Percentiles rank a stretch among this genome's conserved stretches.
Conservation (phyloP, 2,329 filamentous ascomycete species). For the Fusarium sp. region DNA sequence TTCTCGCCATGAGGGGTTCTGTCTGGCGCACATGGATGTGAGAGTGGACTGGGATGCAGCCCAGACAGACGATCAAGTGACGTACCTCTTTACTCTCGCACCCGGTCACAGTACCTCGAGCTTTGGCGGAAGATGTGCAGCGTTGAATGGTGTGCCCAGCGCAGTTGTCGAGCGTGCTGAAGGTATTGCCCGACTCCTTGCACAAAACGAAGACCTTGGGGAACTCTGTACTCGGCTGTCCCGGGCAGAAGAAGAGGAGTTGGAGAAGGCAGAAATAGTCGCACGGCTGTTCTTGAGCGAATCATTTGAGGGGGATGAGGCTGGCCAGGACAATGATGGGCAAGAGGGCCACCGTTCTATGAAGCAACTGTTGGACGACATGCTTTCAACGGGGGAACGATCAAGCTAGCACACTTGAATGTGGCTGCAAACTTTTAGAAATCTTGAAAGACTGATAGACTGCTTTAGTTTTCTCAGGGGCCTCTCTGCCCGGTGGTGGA, state of each 20-base stretch:
- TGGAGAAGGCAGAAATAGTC: slow-evolving; percentile 71
- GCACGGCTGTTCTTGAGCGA: slow-evolving; percentile 64
- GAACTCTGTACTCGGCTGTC: slow-evolving; percentile 74
- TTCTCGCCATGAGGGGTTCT: slow-evolving; percentile 56
- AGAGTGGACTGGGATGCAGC: slow-evolving; percentile 61
- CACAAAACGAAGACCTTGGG: slow-evolving; percentile 77
- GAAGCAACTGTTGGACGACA: slow-evolving; percentile 30
- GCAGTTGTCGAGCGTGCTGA: slow-evolving; percentile 78
- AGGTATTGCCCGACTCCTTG: slow-evolving; percentile 71
- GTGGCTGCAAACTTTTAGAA: not conserved
- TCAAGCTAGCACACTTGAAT: not conserved
- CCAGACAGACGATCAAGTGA: slow-evolving; percentile 67
- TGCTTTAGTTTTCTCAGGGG: not conserved
- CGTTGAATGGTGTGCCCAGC: slow-evolving; percentile 80
- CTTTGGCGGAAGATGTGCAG: slow-evolving; percentile 85
- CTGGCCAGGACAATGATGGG: not conserved
- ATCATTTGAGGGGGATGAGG: slow-evolving; percentile 25
- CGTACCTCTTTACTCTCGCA: slow-evolving; percentile 75
- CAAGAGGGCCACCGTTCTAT: slow-evolving; percentile 1
- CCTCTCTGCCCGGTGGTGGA: not conserved
- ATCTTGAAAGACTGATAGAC: not conserved
- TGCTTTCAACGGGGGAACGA: slow-evolving; percentile 17
- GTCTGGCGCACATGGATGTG: slow-evolving; percentile 76
- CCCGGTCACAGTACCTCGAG: slow-evolving; percentile 77
- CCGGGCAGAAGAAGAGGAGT: slow-evolving; percentile 65